Evolutionary conservation across 1,284 basidiomycete species (phyloP).

Genomic region (Cutaneotrichosporon sp.): DNA sequence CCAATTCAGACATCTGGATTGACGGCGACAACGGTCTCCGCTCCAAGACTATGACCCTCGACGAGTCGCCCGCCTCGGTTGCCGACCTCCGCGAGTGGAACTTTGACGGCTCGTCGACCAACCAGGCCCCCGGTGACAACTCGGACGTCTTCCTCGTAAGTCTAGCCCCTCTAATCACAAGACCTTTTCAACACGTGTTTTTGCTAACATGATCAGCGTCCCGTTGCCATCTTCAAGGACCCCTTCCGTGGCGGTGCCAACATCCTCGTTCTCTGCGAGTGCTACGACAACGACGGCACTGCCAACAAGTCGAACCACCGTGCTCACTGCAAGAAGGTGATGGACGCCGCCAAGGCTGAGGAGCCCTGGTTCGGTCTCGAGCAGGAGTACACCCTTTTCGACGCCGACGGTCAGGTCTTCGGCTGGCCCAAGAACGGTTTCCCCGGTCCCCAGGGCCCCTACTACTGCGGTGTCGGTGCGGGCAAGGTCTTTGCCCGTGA

Average conservation of each 20-base stretch:
- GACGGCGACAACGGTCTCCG: conserved; percentile 89
- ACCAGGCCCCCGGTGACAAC: conserved; percentile 90
- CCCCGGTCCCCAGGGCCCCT: conserved; percentile 98
- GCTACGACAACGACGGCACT: conserved; percentile 98
- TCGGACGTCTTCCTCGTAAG: conserved; percentile 89
- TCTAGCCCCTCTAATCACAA: conserved; percentile 11
- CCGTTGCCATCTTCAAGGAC: conserved; percentile 96
- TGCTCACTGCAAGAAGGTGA: conserved; percentile 83
- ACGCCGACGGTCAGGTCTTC: conserved; percentile 83
- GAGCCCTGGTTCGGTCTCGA: conserved; percentile 98
- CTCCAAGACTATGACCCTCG: conserved; percentile 75
- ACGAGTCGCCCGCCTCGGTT: conserved; percentile 45
- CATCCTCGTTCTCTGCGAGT: conserved; percentile 94
- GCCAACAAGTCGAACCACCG: conserved; percentile 97
- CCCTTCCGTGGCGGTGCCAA: conserved; percentile 99
- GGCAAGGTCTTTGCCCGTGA: conserved; percentile 99
- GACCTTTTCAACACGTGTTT: neutral
- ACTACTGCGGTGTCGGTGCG: conserved; percentile 98
- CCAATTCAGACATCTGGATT: conserved; percentile 80
- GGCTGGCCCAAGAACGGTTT: conserved; percentile 99
- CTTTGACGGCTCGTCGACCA: conserved; percentile 97
- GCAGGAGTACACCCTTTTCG: conserved; percentile 99
- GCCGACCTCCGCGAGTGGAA: conserved; percentile 80
- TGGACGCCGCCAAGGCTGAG: conserved; percentile 78
- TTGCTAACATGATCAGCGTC: conserved; percentile 58